Evolutionary conservation across 2,329 filamentous ascomycete species (phyloP), one percentile per base, ranked within the genome.

Genomic region (Bertia moriformis): DNA sequence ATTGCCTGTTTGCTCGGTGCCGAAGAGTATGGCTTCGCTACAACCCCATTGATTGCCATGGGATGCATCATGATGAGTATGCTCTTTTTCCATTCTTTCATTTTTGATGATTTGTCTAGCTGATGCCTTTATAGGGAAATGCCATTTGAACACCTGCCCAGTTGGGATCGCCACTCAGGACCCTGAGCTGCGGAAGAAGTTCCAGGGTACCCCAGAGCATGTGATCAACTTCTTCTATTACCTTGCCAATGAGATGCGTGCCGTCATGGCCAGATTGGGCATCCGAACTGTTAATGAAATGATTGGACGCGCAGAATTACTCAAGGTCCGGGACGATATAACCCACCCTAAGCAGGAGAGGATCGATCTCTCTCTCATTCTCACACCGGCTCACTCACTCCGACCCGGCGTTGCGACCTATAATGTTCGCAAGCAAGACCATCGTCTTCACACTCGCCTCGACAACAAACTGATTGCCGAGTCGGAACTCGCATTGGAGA

Each of bases 191-290:
- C 77, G 89, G 43, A 83, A 88, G 70, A 96, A 95, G 64, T 95
- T 96, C 61, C 69, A 78, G 48, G 89, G 89, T 44, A 88, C 85
- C 1, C 88, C 89, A 10, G 89, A 96, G 63, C 86, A 95, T 50
- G 88, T 94, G 42, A 95, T 96, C 61, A 96, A 95, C 71, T 95
- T 95, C 69, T 94, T 94, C 66, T 96, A 95, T 66, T 96, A 95
- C 53, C 72, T 96, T 39, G 83, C 89, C 49, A 96, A 96, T 54
- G 89, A 96, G 65, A 75, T 96, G 42, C 81, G 89, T 55, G 86
- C 88, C 24, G 93, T 96, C 61, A 95, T 96, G 89, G 88, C 89
- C 38, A 86, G 83, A 62, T 77, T 95, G 51, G 89, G 89, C 48
- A 86, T 93, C 74, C 80, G 89, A 47, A 93, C 84, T 43, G 82